A percentile compares a stretch with the other conserved stretches of the same genome.
Conservation (phyloP, 129 eudicot genomes). For the Lactuca sativa region DNA sequence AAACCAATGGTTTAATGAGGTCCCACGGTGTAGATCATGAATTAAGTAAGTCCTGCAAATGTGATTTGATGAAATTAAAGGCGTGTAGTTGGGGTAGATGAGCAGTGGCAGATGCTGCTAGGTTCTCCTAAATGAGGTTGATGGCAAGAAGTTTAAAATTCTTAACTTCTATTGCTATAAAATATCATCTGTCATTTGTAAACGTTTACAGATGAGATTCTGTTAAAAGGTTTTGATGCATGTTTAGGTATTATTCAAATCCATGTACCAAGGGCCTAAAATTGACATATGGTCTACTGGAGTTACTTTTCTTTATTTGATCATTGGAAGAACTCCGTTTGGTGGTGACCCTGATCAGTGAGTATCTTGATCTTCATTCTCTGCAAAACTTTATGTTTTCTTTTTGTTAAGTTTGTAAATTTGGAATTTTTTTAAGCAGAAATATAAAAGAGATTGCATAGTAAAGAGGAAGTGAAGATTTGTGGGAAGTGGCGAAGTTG, state of each 20-base stretch:
- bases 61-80: too few relatives aligned
- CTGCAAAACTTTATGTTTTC: background rate
- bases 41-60: too few relatives aligned
- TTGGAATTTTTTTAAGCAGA: constrained; percentile 35
- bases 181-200: too few relatives aligned
- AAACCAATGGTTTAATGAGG: too few relatives aligned
- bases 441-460: constrained; percentile 91
- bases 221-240: background rate
- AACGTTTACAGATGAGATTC: background rate
- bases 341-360: constrained; percentile 92
- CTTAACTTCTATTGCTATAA: too few relatives aligned
- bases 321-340: constrained; percentile 83
- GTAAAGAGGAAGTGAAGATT: constrained; percentile 81
- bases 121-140: too few relatives aligned
- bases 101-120: too few relatives aligned
- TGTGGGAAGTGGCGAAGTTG: constrained; percentile 89
- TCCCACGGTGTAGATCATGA: too few relatives aligned
- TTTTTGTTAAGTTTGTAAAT: constrained; percentile 4
- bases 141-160: too few relatives aligned
- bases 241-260: constrained; percentile 77
- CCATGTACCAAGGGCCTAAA: constrained; percentile 89
- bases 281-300: constrained; percentile 97
- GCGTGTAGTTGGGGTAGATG: too few relatives aligned
- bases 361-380: constrained; percentile 30
- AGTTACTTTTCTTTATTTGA: constrained; percentile 84